phyloP scores from a whole-genome alignment of 306 rosid species.

The Prunus armeniaca region DNA sequence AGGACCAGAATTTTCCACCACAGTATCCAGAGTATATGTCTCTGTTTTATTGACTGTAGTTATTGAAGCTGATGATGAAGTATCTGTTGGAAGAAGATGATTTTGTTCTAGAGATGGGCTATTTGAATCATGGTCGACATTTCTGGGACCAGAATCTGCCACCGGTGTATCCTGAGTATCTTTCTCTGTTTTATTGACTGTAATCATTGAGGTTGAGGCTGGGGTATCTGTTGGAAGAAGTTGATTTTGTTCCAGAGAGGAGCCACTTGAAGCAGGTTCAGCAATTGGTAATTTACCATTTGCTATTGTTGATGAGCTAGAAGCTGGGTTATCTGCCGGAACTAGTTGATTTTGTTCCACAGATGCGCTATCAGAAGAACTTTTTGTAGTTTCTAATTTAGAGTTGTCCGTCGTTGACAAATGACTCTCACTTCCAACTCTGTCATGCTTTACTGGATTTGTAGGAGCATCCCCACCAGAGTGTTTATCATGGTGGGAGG shows the following conservation, averaged over 20 bases:
- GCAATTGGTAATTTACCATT: constrained; percentile 18
- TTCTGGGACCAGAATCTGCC: constrained; percentile 16
- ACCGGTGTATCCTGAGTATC: background rate
- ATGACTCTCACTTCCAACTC: constrained; percentile 35
- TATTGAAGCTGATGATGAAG: constrained; percentile 32
- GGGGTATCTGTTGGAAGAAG: constrained; percentile 29
- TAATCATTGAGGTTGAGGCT: constrained; percentile 4
- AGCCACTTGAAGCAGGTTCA: constrained; percentile 32
- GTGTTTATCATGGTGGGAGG: constrained; percentile 20
- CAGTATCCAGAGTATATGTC: constrained; percentile 18
- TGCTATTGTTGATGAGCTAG: constrained; percentile 17
- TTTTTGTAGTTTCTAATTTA: constrained; percentile 17
- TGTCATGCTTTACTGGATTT: constrained; percentile 34
- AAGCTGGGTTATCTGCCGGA: constrained; percentile 27
- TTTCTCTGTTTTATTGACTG: background rate
- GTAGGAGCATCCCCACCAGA: constrained; percentile 28
- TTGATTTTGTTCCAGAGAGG: constrained; percentile 31
- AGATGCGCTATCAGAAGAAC: constrained; percentile 35
- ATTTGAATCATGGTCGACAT: background rate
- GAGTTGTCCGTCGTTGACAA: constrained; percentile 25
- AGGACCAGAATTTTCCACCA: constrained; percentile 27
- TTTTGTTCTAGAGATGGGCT: constrained; percentile 29
- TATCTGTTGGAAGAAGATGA: constrained; percentile 31
- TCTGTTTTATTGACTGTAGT: constrained; percentile 24
- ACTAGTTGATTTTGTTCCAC: constrained; percentile 34